Base-by-base conservation (phyloP, 148 eudicot genomes). In the Agrostemma githago region DNA sequence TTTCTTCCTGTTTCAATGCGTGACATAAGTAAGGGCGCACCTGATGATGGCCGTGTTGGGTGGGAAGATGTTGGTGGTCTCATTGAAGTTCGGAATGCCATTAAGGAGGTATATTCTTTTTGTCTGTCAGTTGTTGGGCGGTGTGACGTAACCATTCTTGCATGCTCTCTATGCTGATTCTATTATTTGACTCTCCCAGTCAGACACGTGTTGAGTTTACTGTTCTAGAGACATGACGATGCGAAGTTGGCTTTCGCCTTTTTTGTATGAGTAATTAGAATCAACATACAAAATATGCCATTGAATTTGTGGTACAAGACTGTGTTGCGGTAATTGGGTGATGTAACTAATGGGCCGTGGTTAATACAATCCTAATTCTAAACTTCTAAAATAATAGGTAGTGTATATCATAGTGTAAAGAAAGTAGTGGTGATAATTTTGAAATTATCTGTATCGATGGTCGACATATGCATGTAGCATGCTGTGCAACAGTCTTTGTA, bases 31-130 rank as follows among this genome's bases (percentile, higher is more conserved):
- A 92, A 95, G 77, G 81, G 89, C 66, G 82, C 96, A 74, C 66
- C 83, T 40, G 96, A 89, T 57, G 89, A 83, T 74, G 87, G 89
- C 3, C 92, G 78, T 71, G 74, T 87, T 76, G 99, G 99, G 72
- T 95, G 99, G 99, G 97, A 92, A 78, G 99, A 95, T 84, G 88
- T 95, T 74, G 99, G 99, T 67, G 99, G 99, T 80, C 97, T 95
- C 67, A 69, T 71, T 75, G 88, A 89, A 82, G 92, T 95, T 66
- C 89, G 81, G 53, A 90, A 86, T 79, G 81, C 97, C 69, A 88
- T 95, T 70, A 87, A 79, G 80, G 99, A 93, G 94, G 98, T 93
- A 80, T 46, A 41, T 53, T 46, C 3, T 44, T 42, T 39, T 73
- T 19, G 39, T 5, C 69, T 38, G 40, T 70, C 48, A 37, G 53